Base-by-base conservation (phyloP, 257 asterid species). In the Linaria vulgaris region DNA sequence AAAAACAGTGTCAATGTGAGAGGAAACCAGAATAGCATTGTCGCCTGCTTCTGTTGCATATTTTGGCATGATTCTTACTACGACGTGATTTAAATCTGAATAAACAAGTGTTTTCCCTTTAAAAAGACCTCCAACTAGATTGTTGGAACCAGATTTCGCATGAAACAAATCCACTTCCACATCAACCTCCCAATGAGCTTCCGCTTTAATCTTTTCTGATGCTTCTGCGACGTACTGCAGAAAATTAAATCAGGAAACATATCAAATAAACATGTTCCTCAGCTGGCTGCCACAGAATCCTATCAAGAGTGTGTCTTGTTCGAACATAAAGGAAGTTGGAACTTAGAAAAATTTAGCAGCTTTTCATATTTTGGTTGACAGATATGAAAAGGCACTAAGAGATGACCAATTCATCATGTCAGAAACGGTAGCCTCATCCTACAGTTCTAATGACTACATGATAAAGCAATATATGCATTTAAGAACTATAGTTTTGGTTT, bases 1-100 rank as follows among this genome's bases (percentile, higher is more conserved):
- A 74, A 87, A 94, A 63, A 94, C 96, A 1, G 97, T 83, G 78
- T 94, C 99, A 43, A 94, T 77, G 75, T 94, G 99, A 69, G 99
- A 90, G 48, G 99, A 94, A 64, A 94, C 91, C 31, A 94, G 91
- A 73, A 94, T 94, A 49, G 97, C 95, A 74, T 81, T 87, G 52
- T 90, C 96, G 64, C 60, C 84, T 39, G 95, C 95, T 74, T 85
- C 91, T 47, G 89, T 58, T 66, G 78, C 83, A 79, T 82, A 90
- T 78, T 89, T 92, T 49, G 99, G 97, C 62, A 65, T 69, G 76
- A 94, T 79, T 79, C 99, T 83, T 74, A 94, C 41, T 23, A 85
- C 80, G 58, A 94, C 51, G 63, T 94, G 99, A 77, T 77, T 69
- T 79, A 94, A 76, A 85, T 94, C 97, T 14, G 99, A 81, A 85